phyloP scores from a whole-genome alignment of 306 rosid species.

The Crotalaria pallida region DNA sequence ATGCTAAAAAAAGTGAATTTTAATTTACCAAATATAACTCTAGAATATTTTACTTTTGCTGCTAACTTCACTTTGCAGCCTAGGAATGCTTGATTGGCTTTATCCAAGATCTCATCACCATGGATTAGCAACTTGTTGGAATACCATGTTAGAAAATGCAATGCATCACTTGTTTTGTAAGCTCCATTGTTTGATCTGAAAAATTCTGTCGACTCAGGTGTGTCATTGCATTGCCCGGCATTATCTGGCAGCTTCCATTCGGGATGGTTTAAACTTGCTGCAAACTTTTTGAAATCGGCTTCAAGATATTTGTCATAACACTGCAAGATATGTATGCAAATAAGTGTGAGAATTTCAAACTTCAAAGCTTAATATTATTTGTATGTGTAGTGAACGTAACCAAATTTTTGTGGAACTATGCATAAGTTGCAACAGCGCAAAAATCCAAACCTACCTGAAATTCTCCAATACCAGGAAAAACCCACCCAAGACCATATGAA shows the following conservation, averaged over 20 bases:
- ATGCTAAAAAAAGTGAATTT: neutral
- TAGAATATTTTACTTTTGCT: conserved; percentile 56
- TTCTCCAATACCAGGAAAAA: conserved; percentile 91
- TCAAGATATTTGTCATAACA: conserved; percentile 81
- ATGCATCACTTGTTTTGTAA: conserved; percentile 63
- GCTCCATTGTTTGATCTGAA: conserved; percentile 59
- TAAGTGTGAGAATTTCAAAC: neutral
- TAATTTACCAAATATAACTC: neutral
- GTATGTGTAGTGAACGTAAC: neutral
- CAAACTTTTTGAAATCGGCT: conserved; percentile 69
- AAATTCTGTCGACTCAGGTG: conserved; percentile 66
- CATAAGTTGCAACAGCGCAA: neutral
- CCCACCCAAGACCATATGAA: conserved; percentile 57
- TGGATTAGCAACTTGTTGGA: conserved; percentile 73
- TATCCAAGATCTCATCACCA: conserved; percentile 79
- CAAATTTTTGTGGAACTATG: neutral
- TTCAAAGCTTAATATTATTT: neutral
- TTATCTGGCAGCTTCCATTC: conserved; percentile 80
- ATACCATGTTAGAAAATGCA: conserved; percentile 85
- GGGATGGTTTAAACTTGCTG: conserved; percentile 55
- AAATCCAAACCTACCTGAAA: conserved; percentile 60
- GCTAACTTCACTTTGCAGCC: conserved; percentile 82
- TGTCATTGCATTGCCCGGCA: conserved; percentile 68
- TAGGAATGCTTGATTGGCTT: conserved; percentile 70
- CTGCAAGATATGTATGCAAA: conserved; percentile 34